These are phyloP conservation scores for Thermoascus crustaceus DNA, from an alignment of 2,329 filamentous ascomycete species.

Conservation along the genomic window DNA sequence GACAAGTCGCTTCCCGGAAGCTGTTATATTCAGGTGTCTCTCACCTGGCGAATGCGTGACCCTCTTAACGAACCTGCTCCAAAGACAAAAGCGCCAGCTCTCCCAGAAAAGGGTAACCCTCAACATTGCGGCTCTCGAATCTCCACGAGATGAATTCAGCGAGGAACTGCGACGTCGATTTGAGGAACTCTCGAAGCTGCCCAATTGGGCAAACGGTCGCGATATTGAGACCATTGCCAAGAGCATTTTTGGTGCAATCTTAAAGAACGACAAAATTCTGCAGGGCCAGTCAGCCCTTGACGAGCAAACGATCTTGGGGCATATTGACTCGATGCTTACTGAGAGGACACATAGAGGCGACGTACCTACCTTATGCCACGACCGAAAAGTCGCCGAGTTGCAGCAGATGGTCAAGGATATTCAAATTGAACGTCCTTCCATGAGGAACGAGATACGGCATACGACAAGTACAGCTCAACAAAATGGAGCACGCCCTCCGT, in stretches of 20 bases:
- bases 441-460: too few relatives aligned
- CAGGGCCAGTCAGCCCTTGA: constrained; percentile 2
- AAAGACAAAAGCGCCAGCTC: constrained; percentile 18
- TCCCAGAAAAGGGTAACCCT: constrained; percentile 18
- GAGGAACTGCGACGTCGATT: constrained; percentile 27
- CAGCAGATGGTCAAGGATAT: too few relatives aligned
- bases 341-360: too few relatives aligned
- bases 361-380: too few relatives aligned
- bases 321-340: constrained; percentile 12
- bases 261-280: constrained; percentile 10
- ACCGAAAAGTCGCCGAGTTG: too few relatives aligned
- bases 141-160: constrained; percentile 11
- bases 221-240: constrained; percentile 52
- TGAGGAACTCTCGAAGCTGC: constrained; percentile 30
- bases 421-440: too few relatives aligned
- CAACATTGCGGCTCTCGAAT: constrained; percentile 17
- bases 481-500: not conserved
- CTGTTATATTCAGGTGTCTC: constrained; percentile 48
- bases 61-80: constrained; percentile 34
- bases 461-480: not conserved
- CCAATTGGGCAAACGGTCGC: constrained; percentile 55
- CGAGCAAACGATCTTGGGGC: constrained; percentile 7
- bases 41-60: constrained; percentile 36
- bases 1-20: constrained; percentile 57
- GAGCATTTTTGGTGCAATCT: constrained; percentile 36